Evolutionary conservation across 805 yeast genomes (phyloP).

Genomic region (baker's yeast (Saccharomyces cerevisiae)): DNA sequence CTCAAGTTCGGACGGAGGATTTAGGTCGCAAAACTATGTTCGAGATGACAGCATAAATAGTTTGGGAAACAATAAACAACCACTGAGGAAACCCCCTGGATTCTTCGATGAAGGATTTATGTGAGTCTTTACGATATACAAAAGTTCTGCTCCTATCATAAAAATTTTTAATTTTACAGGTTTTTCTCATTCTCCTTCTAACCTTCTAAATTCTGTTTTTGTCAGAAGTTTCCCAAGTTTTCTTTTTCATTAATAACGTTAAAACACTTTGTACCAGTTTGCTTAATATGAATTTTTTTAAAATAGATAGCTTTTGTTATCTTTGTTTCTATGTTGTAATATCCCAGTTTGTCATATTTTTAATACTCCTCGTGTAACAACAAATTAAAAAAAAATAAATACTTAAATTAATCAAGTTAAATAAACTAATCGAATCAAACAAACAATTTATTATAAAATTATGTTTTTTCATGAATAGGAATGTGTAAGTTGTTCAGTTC

Average conservation of each 20-base stretch:
- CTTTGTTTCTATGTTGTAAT: not conserved
- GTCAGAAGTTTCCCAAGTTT: not conserved
- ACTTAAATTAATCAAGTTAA: not conserved
- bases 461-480: not conserved
- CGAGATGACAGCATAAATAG: slow-evolving; percentile 19
- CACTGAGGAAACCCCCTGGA: not conserved
- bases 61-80: slow-evolving; percentile 6
- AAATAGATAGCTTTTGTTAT: not conserved
- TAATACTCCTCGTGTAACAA: not conserved
- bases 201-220: not conserved
- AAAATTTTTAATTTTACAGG: not conserved
- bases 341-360: not conserved
- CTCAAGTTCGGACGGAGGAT: not conserved
- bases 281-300: not conserved
- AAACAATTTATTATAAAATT: not conserved
- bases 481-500: not conserved
- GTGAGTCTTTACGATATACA: not conserved
- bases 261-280: not conserved
- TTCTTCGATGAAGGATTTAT: not conserved
- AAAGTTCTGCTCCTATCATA: not conserved
- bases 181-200: not conserved
- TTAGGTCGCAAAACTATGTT: not conserved
- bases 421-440: not conserved
- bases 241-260: not conserved
- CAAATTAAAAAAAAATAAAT: not conserved